Evolutionary conservation across 306 rosid species (phyloP).

Genomic region (Trichosanthes truncata): DNA sequence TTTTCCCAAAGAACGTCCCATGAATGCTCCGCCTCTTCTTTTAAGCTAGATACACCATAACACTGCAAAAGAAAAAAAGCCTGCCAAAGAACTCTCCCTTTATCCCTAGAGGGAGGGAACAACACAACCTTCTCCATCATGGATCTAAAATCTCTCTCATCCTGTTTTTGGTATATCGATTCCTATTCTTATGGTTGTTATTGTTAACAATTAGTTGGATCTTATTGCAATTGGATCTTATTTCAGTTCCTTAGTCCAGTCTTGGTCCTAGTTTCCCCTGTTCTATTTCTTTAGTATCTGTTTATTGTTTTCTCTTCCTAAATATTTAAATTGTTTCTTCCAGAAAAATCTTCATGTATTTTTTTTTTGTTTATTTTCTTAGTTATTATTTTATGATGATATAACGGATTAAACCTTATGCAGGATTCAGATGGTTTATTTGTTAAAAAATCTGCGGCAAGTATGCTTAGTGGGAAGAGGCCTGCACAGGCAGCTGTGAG

Average conservation of each 20-base stretch:
- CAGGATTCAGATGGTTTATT: slow-evolving; percentile 59
- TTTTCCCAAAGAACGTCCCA: neutral
- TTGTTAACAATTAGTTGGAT: neutral
- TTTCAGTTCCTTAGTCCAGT: neutral
- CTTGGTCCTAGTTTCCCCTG: neutral
- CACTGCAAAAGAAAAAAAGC: no score
- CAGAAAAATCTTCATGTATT: neutral
- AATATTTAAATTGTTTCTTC: neutral
- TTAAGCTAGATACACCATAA: no score
- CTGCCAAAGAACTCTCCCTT: no score
- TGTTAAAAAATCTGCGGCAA: slow-evolving; percentile 84
- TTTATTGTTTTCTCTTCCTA: neutral
- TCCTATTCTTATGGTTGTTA: neutral
- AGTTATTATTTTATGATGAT: neutral
- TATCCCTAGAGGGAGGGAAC: no score
- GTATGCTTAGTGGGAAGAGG: slow-evolving; percentile 99
- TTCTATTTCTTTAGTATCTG: neutral
- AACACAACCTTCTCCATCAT: no score
- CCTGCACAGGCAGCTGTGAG: slow-evolving; percentile 83
- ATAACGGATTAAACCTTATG: slow-evolving; percentile 10
- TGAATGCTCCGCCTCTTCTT: neutral
- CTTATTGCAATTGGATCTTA: no score
- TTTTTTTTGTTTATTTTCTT: neutral
- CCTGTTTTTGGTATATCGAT: neutral
- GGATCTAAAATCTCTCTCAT: neutral